Evolutionary conservation across 2,329 filamentous ascomycete species (phyloP), one percentile per base, ranked within the genome.

Genomic region (Xylaria digitata): DNA sequence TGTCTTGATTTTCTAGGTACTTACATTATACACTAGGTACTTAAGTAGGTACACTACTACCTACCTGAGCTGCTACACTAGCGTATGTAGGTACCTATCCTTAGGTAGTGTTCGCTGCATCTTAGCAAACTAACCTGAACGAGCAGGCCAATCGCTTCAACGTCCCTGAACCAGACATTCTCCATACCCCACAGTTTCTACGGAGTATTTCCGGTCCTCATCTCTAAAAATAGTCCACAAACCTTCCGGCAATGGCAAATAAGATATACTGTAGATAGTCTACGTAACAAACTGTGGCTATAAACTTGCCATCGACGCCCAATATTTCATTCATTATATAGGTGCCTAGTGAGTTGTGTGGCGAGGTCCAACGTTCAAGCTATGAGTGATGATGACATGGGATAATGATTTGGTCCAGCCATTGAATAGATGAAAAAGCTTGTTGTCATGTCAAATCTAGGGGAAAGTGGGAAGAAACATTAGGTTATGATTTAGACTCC

Each of bases 181-280:
- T 49, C 53, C 53, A 48, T 7, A 49, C n/a, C 40, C 59, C 42
- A 49, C 49, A 56, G 43, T 55, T 49, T 62, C 30, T 11, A 57
- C 34, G 43, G 53, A 57, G 53, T 50, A 56, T 57, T 57, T 32
- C 60, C 52, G 32, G 42, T 8, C 21, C 8, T 56, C 11, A 30
- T 19, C 23, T 34, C 61, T 46, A 64, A 64, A 59, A 59, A 64
- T 64, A 64, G 61, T 58, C 34, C 37, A 48, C 46, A 48, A 26
- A 30, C 40, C 48, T 52, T 40, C 6, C 21, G 7, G 34, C 46
- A 34, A 19, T 45, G 23, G 34, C 30, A 17, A 57, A 55, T 37
- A 37, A 19, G 11, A n/a, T 2, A 9, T 52, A 52, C 5, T 5
- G 50, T 54, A 34, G 32, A 6, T 37, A 37, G 34, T 13, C 34